Conservation (phyloP, 345 rosid species). For the Gossypium raimondii region DNA sequence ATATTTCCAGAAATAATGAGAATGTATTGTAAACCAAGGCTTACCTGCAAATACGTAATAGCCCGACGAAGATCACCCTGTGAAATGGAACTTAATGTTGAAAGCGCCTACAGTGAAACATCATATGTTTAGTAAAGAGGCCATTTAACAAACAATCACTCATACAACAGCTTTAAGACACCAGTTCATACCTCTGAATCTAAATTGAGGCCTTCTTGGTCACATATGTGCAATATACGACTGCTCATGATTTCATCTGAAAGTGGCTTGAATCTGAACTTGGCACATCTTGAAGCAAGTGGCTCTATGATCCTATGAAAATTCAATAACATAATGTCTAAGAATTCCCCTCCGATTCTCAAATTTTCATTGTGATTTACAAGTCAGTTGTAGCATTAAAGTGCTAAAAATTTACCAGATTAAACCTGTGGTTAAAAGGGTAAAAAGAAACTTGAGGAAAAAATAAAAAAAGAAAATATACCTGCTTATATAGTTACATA, state of each 20-base stretch:
- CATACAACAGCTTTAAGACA: slow-evolving; percentile 21
- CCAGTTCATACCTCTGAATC: slow-evolving; percentile 57
- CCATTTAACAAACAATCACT: slow-evolving; percentile 1
- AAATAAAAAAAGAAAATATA: slow-evolving; percentile 18
- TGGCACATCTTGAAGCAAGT: slow-evolving; percentile 98
- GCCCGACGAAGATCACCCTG: slow-evolving; percentile 99
- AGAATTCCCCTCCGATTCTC: neutral
- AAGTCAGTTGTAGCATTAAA: neutral
- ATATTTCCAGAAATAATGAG: neutral
- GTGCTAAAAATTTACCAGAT: neutral
- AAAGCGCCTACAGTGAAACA: slow-evolving; percentile 53
- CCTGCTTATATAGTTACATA: slow-evolving; percentile 99
- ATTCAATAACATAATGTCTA: slow-evolving; percentile 15
- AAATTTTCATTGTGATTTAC: neutral
- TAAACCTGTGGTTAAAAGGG: neutral
- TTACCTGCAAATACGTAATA: slow-evolving; percentile 89
- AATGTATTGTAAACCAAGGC: slow-evolving; percentile 12
- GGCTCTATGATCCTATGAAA: slow-evolving; percentile 86
- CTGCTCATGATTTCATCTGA: slow-evolving; percentile 82
- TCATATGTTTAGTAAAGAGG: slow-evolving; percentile 8
- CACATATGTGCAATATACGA: slow-evolving; percentile 78
- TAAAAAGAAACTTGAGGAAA: neutral
- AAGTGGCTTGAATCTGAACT: slow-evolving; percentile 97
- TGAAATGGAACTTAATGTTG: slow-evolving; percentile 78
- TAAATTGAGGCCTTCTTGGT: slow-evolving; percentile 73